Conservation (phyloP, 345 rosid genomes). For the Mercurialis annua region DNA sequence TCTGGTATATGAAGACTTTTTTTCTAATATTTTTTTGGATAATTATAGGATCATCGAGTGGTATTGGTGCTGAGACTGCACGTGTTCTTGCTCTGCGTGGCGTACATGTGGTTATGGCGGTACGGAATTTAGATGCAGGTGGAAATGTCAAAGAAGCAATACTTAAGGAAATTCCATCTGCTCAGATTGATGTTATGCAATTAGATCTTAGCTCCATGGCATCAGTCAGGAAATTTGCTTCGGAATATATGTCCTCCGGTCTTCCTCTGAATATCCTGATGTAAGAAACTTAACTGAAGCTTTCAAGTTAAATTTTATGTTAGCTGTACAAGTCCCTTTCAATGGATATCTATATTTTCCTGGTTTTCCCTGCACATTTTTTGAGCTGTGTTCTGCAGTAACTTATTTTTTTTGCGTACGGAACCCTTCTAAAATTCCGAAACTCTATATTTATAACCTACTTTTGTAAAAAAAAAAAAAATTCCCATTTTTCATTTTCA, state of each 20-base stretch:
- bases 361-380: too few species aligned
- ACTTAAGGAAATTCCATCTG: slow-evolving; percentile 24
- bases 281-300: too few species aligned
- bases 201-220: slow-evolving; percentile 42
- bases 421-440: too few species aligned
- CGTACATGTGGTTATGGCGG: slow-evolving; percentile 29
- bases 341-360: too few species aligned
- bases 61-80: slow-evolving; percentile 37
- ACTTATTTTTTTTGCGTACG: too few species aligned
- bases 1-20: background rate
- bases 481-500: too few species aligned
- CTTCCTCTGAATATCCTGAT: slow-evolving; percentile 44
- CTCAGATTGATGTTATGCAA: slow-evolving; percentile 34
- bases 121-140: slow-evolving; percentile 37
- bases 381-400: too few species aligned
- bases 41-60: slow-evolving; percentile 40
- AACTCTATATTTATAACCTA: too few species aligned
- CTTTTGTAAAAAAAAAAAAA: too few species aligned
- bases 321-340: too few species aligned
- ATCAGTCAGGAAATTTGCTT: slow-evolving; percentile 36
- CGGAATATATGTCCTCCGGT: slow-evolving; percentile 25
- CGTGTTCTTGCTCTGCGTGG: slow-evolving; percentile 36
- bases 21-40: background rate
- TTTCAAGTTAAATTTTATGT: too few species aligned
- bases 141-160: slow-evolving; percentile 30